These are phyloP conservation scores for Tylopilus balloui DNA, from an alignment of 768 basidiomycete genomes.

Conservation along the genomic window DNA sequence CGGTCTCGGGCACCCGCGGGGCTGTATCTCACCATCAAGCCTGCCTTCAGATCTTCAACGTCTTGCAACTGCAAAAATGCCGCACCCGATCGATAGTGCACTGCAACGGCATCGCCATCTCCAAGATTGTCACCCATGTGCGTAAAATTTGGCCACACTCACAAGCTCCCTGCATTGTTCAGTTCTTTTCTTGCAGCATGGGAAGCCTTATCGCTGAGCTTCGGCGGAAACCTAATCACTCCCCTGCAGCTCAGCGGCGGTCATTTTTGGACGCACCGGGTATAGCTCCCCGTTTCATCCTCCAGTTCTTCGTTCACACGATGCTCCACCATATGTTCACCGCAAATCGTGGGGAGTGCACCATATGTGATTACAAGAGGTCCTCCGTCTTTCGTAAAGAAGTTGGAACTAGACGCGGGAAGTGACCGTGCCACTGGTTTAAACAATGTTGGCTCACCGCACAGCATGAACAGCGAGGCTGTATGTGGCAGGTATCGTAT, in stretches of 20 bases:
- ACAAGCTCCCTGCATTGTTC: not conserved
- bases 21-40: not conserved
- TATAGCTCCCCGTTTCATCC: constrained; percentile 6
- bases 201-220: not conserved
- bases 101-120: constrained; percentile 15
- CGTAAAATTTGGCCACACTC: not conserved
- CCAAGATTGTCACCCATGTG: not conserved
- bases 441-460: not conserved
- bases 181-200: not conserved
- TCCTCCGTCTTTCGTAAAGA: not conserved
- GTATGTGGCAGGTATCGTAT: constrained; percentile 2
- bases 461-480: constrained; percentile 12
- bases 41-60: not conserved
- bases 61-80: constrained; percentile 3
- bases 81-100: not conserved
- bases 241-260: constrained; percentile 14
- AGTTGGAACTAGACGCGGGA: not conserved
- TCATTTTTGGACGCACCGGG: not conserved
- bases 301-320: constrained; percentile 2
- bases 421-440: not conserved
- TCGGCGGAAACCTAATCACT: constrained; percentile 12
- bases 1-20: constrained; percentile 1
- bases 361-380: not conserved
- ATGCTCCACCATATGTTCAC: not conserved
- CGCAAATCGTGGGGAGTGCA: not conserved